These are phyloP conservation scores for Colletotrichum zoysiae DNA, from an alignment of 2,329 filamentous ascomycete genomes.

Conservation along the genomic window DNA sequence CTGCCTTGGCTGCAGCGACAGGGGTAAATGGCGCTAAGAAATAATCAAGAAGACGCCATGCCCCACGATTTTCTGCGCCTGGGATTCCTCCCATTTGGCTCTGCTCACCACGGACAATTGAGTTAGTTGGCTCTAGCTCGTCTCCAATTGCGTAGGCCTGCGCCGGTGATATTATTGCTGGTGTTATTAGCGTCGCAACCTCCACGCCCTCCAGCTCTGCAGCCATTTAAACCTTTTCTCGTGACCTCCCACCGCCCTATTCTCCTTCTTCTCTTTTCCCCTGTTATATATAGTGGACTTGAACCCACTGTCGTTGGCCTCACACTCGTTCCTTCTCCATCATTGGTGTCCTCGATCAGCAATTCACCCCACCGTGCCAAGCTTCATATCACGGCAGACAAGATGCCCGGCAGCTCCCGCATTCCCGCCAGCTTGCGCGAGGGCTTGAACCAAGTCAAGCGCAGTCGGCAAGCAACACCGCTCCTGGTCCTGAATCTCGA, in stretches of 20 bases:
- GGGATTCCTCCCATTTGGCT: conserved; percentile 25
- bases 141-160: conserved; percentile 7
- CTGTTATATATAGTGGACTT: conserved; percentile 31
- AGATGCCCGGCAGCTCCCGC: conserved; percentile 75
- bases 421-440: conserved; percentile 79
- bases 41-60: conserved; percentile 43
- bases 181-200: conserved; percentile 19
- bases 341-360: conserved; percentile 26
- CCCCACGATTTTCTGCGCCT: conserved; percentile 41
- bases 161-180: conserved; percentile 19
- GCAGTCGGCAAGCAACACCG: conserved; percentile 66
- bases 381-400: conserved; percentile 42
- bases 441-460: conserved; percentile 72
- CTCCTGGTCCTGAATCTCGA: conserved; percentile 75
- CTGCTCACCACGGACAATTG: conserved; percentile 12
- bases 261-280: conserved; percentile 17
- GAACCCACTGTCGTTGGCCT: conserved; percentile 22
- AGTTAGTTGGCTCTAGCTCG: conserved; percentile 9
- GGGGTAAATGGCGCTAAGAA: conserved; percentile 41
- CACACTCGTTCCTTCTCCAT: not conserved
- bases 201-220: conserved; percentile 17
- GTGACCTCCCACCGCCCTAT: conserved; percentile 8
- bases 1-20: conserved; percentile 27
- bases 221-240: conserved; percentile 15
- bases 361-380: conserved; percentile 25